Conservation (phyloP, 2,329 filamentous ascomycete species). For the Pseudofabraea citricarpa region DNA sequence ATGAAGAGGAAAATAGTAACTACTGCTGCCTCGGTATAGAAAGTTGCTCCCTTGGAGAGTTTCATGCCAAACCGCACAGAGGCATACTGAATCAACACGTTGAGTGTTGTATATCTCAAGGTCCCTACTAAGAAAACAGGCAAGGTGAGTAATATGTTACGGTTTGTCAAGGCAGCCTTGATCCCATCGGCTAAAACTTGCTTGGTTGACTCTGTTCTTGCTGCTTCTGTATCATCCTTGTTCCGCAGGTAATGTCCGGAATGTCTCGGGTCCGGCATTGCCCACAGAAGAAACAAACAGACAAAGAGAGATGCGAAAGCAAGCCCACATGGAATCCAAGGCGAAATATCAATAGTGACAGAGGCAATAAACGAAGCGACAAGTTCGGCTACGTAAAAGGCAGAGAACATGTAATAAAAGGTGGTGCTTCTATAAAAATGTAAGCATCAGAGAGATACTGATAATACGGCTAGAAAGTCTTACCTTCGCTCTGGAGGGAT, state of each 20-base stretch:
- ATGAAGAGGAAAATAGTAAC: slow-evolving; percentile 25
- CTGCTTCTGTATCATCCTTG: neutral
- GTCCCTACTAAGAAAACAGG: slow-evolving; percentile 26
- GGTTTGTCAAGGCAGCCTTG: slow-evolving; percentile 8
- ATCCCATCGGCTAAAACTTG: slow-evolving; percentile 7
- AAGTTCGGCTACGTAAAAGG: slow-evolving; percentile 26
- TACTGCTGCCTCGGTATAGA: slow-evolving; percentile 25
- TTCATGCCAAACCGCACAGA: slow-evolving; percentile 22
- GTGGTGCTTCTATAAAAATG: slow-evolving; percentile 18
- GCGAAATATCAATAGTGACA: slow-evolving; percentile 23
- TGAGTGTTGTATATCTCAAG: slow-evolving; percentile 24
- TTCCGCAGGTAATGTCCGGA: neutral
- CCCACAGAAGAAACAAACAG: slow-evolving; percentile 16
- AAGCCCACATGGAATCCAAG: slow-evolving; percentile 24
- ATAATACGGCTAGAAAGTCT: neutral
- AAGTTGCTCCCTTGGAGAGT: slow-evolving; percentile 24
- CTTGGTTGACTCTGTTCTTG: neutral
- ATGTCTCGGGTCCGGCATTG: slow-evolving; percentile 15
- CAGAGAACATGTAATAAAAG: slow-evolving; percentile 28
- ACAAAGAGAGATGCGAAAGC: slow-evolving; percentile 17
- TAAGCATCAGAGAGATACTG: neutral
- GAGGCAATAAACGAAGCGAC: slow-evolving; percentile 23
- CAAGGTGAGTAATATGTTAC: slow-evolving; percentile 17
- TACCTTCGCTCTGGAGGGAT: slow-evolving; percentile 21
- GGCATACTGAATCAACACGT: slow-evolving; percentile 26